A percentile compares a stretch with the other conserved stretches of the same genome.
These are phyloP conservation scores for Amaranthus tricolor DNA, from an alignment of 179 eudicot genomes.

Conservation along the genomic window DNA sequence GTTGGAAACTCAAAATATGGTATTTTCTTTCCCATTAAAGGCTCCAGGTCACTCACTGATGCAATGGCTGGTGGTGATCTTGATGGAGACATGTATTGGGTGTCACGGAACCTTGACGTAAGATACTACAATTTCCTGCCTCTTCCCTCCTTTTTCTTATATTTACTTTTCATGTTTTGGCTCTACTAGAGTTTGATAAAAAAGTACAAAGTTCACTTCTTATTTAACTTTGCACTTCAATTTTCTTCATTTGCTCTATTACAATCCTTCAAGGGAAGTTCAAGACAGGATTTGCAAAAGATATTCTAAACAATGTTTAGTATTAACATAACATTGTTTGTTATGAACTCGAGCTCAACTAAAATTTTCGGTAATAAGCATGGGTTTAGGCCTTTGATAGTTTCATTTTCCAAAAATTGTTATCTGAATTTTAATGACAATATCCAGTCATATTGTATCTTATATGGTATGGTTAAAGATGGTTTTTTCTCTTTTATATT, in stretches of 20 bases:
- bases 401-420: neutral
- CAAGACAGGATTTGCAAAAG: neutral
- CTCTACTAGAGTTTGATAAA: neutral
- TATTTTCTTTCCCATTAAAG: constrained; percentile 63
- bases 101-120: constrained; percentile 72
- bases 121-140: constrained; percentile 16
- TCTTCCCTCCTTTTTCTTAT: neutral
- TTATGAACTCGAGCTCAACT: neutral
- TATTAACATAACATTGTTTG: neutral
- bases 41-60: constrained; percentile 51
- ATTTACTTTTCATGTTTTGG: neutral
- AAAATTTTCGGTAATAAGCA: neutral
- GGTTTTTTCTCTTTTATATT: no score
- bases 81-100: constrained; percentile 75
- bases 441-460: neutral
- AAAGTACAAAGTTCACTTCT: neutral
- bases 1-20: constrained; percentile 73
- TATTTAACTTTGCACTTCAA: neutral
- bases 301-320: neutral
- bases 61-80: constrained; percentile 75
- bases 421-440: neutral
- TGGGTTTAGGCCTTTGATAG: neutral
- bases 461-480: neutral
- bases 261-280: neutral
- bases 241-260: neutral